Percentiles rank a stretch among this genome's conserved stretches.
These are phyloP conservation scores for Leishmania tropica DNA, from an alignment of 208 protist genomes.

Conservation along the genomic window DNA sequence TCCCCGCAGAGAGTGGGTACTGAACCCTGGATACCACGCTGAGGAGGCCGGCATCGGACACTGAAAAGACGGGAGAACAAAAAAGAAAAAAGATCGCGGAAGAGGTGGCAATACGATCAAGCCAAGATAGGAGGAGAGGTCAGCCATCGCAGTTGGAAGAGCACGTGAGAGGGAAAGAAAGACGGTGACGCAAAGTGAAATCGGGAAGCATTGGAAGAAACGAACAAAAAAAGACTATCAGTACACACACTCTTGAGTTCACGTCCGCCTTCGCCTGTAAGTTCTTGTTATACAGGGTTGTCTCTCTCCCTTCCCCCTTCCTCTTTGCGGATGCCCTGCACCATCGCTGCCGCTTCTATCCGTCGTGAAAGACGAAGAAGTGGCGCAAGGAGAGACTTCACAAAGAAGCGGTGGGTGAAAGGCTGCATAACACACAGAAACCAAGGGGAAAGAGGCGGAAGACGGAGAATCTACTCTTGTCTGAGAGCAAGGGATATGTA, in stretches of 20 bases:
- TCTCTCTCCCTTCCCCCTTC: background rate
- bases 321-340: background rate
- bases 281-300: background rate
- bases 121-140: background rate
- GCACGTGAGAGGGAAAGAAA: background rate
- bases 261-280: background rate
- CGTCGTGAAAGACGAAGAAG: background rate
- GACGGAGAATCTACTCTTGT: background rate
- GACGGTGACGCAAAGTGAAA: background rate
- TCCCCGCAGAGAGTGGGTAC: background rate
- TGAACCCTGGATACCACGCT: background rate
- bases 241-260: background rate
- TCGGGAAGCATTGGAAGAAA: background rate
- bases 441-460: background rate
- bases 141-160: background rate
- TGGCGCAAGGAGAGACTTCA: background rate
- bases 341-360: background rate
- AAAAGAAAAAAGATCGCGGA: background rate
- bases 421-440: background rate
- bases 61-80: background rate
- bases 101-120: background rate
- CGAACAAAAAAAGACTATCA: background rate
- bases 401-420: background rate
- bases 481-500: background rate
- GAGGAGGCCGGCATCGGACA: background rate